Evolutionary conservation across 768 basidiomycete species (phyloP), one percentile per base, ranked within the genome.

Genomic region (Suillus subalutaceus): DNA sequence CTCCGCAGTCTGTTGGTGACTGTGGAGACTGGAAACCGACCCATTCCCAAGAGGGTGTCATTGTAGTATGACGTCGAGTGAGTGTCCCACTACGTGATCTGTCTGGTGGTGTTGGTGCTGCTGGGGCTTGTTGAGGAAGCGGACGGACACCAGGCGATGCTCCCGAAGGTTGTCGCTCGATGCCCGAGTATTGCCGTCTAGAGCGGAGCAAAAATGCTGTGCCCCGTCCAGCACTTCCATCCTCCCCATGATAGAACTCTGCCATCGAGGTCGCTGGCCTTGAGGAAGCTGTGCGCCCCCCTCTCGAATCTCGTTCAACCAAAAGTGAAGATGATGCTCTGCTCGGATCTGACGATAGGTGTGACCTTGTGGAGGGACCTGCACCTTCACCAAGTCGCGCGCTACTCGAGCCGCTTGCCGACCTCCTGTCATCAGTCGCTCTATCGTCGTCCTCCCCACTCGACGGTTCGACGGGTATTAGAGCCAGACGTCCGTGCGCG

Each of bases 181-280:
- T n/a, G 2, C 23, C 63, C 26, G 61, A 43, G 52, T 75, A 70
- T 5, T 70, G 65, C 65, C 75, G 69, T 56, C 70, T 69, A 15
- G 75, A 69, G 48, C 69, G 73, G 41, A 67, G 60, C 4, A 68
- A 68, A 58, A 69, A 66, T n/a, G 16, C 48, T 10, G 65, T 67
- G 10, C 66, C 66, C 58, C 68, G 66, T 30, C 59, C 60, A n/a
- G 63, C 59, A 48, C 37, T 43, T 26, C 48, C 65, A 38, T 68
- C 65, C 18, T 71, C 72, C 23, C 57, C 64, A 37, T 79, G 80
- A 50, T 77, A 75, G 71, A 85, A 84, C 52, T 83, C 77, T 9
- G 82, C 86, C 87, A 88, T 84, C 6, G 87, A 86, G 6, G 87
- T 88, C 63, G 83, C 75, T 13, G 88, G 84, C 56, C 87, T 77